A percentile compares a stretch with the other conserved stretches of the same genome.
Conservation (phyloP, 768 basidiomycete genomes). For the Clavulina sp. region DNA sequence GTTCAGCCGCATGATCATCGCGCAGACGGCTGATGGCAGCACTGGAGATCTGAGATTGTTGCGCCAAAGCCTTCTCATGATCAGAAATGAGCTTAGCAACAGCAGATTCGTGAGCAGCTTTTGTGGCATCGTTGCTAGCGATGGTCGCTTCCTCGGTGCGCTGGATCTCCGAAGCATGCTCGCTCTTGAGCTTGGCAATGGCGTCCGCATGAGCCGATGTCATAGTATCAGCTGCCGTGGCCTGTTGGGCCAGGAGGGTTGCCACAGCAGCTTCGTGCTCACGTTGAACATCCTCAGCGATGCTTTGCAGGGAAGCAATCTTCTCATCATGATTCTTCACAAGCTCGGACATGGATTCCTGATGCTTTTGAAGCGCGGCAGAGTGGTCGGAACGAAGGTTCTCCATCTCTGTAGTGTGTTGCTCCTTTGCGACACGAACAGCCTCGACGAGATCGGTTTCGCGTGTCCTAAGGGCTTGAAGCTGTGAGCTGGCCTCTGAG, state of each 20-base stretch:
- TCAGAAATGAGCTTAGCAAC: conserved; percentile 10
- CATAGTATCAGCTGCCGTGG: conserved; percentile 14
- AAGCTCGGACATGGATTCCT: not conserved
- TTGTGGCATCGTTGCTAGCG: conserved; percentile 2
- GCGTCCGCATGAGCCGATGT: conserved; percentile 39
- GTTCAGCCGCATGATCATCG: conserved; percentile 56
- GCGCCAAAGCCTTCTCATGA: conserved; percentile 34
- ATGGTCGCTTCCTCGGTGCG: not conserved
- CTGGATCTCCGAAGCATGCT: conserved; percentile 29
- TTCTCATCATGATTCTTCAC: not conserved
- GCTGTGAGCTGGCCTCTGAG: conserved; percentile 29
- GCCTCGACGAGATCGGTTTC: conserved; percentile 31
- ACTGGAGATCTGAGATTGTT: conserved; percentile 39
- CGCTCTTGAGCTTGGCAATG: conserved; percentile 53
- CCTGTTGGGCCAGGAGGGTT: conserved; percentile 2
- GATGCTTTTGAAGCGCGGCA: conserved; percentile 6
- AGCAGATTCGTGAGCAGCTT: conserved; percentile 9
- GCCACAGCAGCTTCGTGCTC: conserved; percentile 5
- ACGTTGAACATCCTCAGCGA: not conserved
- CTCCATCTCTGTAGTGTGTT: conserved; percentile 23
- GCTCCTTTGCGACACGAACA: conserved; percentile 17
- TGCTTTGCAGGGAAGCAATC: not conserved
- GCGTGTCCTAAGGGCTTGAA: conserved; percentile 39
- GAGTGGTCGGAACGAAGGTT: conserved; percentile 30
- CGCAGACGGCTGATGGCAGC: conserved; percentile 50